A percentile compares a stretch with the other conserved stretches of the same genome.
Evolutionary conservation across 2,329 filamentous ascomycete species (phyloP).

Genomic region (Scleromitrula shiraiana): DNA sequence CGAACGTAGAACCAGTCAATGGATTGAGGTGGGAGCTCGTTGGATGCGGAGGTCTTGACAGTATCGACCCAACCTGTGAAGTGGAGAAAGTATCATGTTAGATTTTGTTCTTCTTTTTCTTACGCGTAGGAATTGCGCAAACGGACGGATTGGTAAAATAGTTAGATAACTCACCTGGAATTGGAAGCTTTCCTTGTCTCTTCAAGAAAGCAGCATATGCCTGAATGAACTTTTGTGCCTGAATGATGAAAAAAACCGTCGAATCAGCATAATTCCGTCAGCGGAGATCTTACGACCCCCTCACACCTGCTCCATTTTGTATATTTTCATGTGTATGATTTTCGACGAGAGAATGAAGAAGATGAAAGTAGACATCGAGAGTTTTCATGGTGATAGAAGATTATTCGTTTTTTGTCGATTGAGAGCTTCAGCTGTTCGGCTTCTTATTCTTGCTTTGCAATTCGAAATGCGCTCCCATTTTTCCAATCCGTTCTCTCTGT

Average conservation of each 20-base stretch:
- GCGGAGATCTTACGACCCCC: constrained; percentile 64
- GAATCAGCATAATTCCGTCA: constrained; percentile 67
- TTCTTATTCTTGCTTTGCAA: no score
- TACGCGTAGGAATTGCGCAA: no score
- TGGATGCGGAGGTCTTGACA: constrained; percentile 94
- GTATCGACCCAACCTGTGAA: constrained; percentile 90
- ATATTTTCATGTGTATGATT: neutral
- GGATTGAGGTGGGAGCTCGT: constrained; percentile 96
- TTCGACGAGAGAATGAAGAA: neutral
- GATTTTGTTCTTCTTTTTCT: no score
- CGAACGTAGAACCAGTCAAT: constrained; percentile 95
- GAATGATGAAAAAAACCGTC: constrained; percentile 32
- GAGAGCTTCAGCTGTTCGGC: no score
- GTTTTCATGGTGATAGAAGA: no score
- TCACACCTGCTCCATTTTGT: constrained; percentile 55
- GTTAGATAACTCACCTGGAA: constrained; percentile 61
- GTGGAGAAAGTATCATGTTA: no score
- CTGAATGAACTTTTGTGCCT: constrained; percentile 85
- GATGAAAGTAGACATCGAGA: neutral
- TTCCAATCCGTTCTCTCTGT: no score
- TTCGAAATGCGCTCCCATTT: constrained; percentile 10
- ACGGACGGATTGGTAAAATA: neutral
- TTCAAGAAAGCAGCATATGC: constrained; percentile 86
- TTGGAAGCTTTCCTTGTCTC: constrained; percentile 87
- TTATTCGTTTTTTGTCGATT: no score